Percentiles rank a stretch among this genome's conserved stretches.
Evolutionary conservation across 2,329 filamentous ascomycete species (phyloP).

Genomic region (Aspergillus sp.): DNA sequence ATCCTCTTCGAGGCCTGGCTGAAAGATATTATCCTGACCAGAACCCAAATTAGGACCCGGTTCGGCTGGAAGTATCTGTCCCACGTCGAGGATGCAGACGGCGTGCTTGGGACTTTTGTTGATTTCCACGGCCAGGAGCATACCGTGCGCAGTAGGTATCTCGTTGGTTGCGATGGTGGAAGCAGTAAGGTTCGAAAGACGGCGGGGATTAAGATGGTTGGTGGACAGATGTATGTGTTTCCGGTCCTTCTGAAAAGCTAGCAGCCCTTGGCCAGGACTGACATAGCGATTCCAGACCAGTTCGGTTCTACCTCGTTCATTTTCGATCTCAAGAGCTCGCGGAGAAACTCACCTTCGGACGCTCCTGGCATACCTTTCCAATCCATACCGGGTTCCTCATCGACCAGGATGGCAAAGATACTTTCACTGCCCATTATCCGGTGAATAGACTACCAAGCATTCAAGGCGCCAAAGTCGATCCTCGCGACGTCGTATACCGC

Average conservation of each 20-base stretch:
- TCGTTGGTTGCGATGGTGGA: conserved; percentile 24
- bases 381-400: conserved; percentile 18
- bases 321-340: conserved; percentile 25
- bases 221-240: conserved; percentile 18
- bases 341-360: conserved; percentile 14
- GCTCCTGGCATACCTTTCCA: conserved; percentile 28
- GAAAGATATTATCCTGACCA: conserved; percentile 12
- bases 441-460: conserved; percentile 8
- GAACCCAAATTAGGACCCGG: conserved; percentile 16
- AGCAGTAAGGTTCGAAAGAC: conserved; percentile 15
- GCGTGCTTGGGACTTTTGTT: conserved; percentile 4
- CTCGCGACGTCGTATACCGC: conserved; percentile 15
- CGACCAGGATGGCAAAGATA: conserved; percentile 26
- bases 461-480: conserved; percentile 12
- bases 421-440: conserved; percentile 23
- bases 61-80: conserved; percentile 7
- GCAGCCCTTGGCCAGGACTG: too few species aligned
- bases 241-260: background rate
- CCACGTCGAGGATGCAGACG: background rate
- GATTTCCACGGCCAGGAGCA: conserved; percentile 12
- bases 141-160: conserved; percentile 14
- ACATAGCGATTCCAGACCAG: conserved; percentile 7
- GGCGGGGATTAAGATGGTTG: conserved; percentile 16
- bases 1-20: conserved; percentile 30
- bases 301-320: conserved; percentile 20